Conservation (phyloP, 352 stramenopile species). For the Globisporangium parvum region DNA sequence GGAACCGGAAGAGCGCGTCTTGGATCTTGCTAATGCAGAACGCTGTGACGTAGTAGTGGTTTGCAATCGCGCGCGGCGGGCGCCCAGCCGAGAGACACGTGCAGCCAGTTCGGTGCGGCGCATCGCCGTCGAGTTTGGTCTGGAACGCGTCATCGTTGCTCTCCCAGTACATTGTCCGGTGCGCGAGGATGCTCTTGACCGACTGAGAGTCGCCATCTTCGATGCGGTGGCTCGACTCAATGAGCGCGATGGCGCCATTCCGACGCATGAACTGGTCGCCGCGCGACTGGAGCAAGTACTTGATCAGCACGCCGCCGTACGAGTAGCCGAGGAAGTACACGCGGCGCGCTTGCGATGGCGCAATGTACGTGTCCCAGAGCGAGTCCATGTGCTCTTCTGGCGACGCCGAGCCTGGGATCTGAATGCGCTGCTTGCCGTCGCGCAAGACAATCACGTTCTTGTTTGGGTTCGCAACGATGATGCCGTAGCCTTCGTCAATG, state of each 20-base stretch:
- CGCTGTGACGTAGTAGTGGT: conserved; percentile 86
- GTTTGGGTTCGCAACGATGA: conserved; percentile 87
- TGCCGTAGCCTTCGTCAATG: conserved; percentile 77
- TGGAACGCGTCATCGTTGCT: conserved; percentile 77
- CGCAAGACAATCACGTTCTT: conserved; percentile 85
- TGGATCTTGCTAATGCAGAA: conserved; percentile 88
- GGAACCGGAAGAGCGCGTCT: conserved; percentile 79
- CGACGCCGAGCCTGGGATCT: conserved; percentile 78
- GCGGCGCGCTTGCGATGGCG: conserved; percentile 40
- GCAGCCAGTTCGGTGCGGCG: conserved; percentile 75
- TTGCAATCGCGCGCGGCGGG: conserved; percentile 60
- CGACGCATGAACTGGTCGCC: conserved; percentile 83
- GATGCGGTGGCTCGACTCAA: conserved; percentile 84
- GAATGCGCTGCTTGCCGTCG: conserved; percentile 73
- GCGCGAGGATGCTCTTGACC: conserved; percentile 80
- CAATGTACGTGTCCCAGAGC: conserved; percentile 82
- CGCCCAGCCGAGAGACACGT: conserved; percentile 74
- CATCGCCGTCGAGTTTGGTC: conserved; percentile 69
- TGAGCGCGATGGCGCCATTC: conserved; percentile 81
- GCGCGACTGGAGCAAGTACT: conserved; percentile 84
- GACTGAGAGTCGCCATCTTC: conserved; percentile 83
- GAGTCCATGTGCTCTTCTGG: conserved; percentile 88
- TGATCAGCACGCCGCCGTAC: conserved; percentile 84
- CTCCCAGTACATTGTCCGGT: conserved; percentile 89
- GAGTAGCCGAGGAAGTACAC: conserved; percentile 88